These are phyloP conservation scores for Plantago ovata DNA, from an alignment of 257 asterid species.

Conservation along the genomic window DNA sequence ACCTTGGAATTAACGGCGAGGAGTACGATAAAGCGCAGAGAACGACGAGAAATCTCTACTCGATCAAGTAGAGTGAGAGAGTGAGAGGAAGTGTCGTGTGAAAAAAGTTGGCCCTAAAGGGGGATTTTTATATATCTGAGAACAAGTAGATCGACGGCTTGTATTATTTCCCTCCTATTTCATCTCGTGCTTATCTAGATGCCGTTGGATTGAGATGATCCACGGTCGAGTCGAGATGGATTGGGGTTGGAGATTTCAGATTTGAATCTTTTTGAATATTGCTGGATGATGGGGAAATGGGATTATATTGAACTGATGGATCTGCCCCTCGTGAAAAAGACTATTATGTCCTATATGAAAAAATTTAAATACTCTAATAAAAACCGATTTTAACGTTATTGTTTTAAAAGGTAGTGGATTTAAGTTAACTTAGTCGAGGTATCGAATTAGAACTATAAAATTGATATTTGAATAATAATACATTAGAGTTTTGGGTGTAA, in stretches of 20 bases:
- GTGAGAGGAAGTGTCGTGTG: slow-evolving; percentile 21
- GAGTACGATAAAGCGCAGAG: slow-evolving; percentile 4
- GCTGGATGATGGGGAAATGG: neutral
- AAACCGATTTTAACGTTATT: no score
- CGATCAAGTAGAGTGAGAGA: slow-evolving; percentile 20
- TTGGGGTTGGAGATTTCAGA: neutral
- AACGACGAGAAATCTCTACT: slow-evolving; percentile 19
- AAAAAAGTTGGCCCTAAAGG: slow-evolving; percentile 23
- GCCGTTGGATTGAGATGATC: slow-evolving; percentile 33
- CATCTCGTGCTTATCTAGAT: neutral
- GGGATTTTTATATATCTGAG: slow-evolving; percentile 36
- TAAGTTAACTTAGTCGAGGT: no score
- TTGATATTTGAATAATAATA: no score
- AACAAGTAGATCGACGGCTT: slow-evolving; percentile 35
- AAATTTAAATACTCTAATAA: no score
- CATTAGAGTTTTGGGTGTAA: no score
- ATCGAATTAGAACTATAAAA: no score
- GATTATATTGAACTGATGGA: neutral
- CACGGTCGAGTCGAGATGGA: slow-evolving; percentile 30
- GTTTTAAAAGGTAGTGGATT: no score
- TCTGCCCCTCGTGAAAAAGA: neutral
- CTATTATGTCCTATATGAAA: neutral
- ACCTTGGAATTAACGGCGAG: neutral
- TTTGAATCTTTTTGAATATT: neutral
- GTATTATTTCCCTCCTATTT: slow-evolving; percentile 51